Evolutionary conservation across 768 basidiomycete genomes (phyloP).

Genomic region (Leccinum variicolor): DNA sequence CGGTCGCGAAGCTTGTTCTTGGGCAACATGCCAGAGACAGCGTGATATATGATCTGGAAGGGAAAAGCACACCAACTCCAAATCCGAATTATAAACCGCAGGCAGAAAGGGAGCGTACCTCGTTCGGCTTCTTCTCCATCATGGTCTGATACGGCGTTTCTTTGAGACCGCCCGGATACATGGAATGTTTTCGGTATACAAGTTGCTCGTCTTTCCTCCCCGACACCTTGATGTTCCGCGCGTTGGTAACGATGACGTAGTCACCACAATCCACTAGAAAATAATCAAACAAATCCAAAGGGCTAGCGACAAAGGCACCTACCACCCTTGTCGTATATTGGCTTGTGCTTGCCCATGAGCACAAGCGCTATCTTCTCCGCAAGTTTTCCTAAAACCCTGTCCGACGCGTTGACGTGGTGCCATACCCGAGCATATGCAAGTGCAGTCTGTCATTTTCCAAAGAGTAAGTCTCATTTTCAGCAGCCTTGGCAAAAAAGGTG

Average conservation of each 20-base stretch:
- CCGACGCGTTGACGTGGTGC: slow-evolving; percentile 92
- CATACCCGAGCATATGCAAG: slow-evolving; percentile 94
- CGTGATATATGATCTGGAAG: slow-evolving; percentile 85
- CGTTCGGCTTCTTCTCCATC: slow-evolving; percentile 84
- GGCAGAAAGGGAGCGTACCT: slow-evolving; percentile 50
- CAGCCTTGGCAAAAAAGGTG: background rate
- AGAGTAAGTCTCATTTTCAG: background rate
- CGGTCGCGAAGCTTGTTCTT: slow-evolving; percentile 95
- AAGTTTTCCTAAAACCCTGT: slow-evolving; percentile 90
- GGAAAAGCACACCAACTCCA: background rate
- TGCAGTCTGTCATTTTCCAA: slow-evolving; percentile 62
- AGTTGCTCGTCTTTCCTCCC: slow-evolving; percentile 88
- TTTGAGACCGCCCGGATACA: slow-evolving; percentile 92
- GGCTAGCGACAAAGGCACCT: slow-evolving; percentile 22
- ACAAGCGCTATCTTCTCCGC: slow-evolving; percentile 93
- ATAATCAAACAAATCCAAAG: background rate
- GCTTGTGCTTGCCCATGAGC: slow-evolving; percentile 99
- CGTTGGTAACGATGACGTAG: slow-evolving; percentile 95
- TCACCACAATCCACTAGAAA: slow-evolving; percentile 92
- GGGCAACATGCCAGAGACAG: slow-evolving; percentile 97
- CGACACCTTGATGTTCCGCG: slow-evolving; percentile 76
- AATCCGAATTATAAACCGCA: background rate
- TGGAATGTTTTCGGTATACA: slow-evolving; percentile 84
- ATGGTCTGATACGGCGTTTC: slow-evolving; percentile 83
- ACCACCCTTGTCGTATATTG: slow-evolving; percentile 92